Conservation (phyloP, 495 filamentous ascomycete species). For the Corynascus novoguineensis region DNA sequence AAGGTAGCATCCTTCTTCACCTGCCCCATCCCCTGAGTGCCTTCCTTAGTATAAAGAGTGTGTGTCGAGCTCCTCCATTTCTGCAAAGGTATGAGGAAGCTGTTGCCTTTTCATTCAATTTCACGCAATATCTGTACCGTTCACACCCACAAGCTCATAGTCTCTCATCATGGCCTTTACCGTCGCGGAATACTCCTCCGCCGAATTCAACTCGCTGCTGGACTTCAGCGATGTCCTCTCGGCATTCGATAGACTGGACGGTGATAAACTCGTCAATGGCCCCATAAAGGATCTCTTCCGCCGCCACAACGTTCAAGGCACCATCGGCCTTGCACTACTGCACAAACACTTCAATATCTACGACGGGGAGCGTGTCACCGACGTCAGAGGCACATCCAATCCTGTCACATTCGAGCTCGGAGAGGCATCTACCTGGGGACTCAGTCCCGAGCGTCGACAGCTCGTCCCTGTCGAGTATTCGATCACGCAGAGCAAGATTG, state of each 20-base stretch:
- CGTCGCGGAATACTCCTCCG: background rate
- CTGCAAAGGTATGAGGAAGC: background rate
- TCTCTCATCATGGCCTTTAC: background rate
- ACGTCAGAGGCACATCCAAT: background rate
- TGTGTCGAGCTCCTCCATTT: background rate
- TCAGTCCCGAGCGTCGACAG: background rate
- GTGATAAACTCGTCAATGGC: background rate
- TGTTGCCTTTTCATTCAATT: background rate
- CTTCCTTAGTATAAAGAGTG: background rate
- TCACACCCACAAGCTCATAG: background rate
- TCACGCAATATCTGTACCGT: background rate
- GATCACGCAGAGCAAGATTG: background rate
- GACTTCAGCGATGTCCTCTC: background rate
- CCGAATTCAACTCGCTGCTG: background rate
- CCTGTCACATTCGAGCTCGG: background rate
- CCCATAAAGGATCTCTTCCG: background rate
- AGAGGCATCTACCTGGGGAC: background rate
- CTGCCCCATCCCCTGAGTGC: background rate
- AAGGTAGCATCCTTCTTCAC: too few species aligned
- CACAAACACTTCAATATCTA: background rate
- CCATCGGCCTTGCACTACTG: background rate
- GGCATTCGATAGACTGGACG: background rate
- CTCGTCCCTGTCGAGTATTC: background rate
- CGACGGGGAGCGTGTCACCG: background rate
- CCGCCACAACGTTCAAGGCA: background rate